Evolutionary conservation across 1,139 yeast species (phyloP), one percentile per base, ranked within the genome.

Genomic region (Saccharomyces pastorianus): DNA sequence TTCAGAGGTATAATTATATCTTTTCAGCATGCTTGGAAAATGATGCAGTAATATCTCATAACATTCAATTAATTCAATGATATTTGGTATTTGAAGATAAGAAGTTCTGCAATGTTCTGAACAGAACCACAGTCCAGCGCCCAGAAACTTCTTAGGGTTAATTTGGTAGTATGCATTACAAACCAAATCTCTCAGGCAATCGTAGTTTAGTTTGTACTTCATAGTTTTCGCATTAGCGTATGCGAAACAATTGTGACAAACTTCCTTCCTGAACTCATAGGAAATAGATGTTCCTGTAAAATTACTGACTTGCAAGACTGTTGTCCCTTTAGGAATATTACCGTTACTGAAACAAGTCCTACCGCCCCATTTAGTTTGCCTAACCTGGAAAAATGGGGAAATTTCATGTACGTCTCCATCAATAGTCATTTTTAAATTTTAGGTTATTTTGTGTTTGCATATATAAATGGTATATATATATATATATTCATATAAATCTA

Each of bases 231-330:
- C 87, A 60, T 75, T 67, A 47, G 74, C 73, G 62, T 82, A 84
- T 2, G 59, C 58, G 62, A 76, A 82, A 62, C 91, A 85, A 55
- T 65, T 62, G 3, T 78, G 74, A 63, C 91, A 85, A 0, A 82
- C 86, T 62, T 85, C 90, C 61, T 83, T 84, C 54, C 81, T 77
- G 65, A 82, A 84, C 6, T 81, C 83, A 55, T 76, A 74, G 29
- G 76, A 68, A 3, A 84, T 73, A 1, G 81, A 74, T 14, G 76
- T 71, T 13, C 84, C 76, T 51, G 81, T 64, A 0, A 84, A 82
- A 5, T 67, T 55, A 1, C 66, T 60, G 48, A 80, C 75, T 8
- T 59, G 61, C 50, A 80, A 71, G 1, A 85, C 68, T 1, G 65
- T 64, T 0, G 82, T 75, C 7, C 74, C 79, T 23, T 66, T 61